Base-by-base conservation (phyloP, 1,284 basidiomycete genomes). In the Cryptococcus sp. region DNA sequence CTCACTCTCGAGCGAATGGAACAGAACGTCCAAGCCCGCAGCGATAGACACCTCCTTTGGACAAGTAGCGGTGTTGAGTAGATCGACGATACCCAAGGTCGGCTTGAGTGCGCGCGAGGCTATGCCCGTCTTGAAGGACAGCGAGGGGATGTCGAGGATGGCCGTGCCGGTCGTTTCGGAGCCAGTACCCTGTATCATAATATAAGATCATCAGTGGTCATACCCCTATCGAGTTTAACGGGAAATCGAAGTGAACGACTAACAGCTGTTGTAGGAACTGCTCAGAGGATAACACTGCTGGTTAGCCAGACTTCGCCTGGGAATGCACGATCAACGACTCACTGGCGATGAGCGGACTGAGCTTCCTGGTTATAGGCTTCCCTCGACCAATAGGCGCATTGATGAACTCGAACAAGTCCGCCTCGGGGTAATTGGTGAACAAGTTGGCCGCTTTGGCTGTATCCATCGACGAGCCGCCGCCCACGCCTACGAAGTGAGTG, bases 141-240 rank as follows among this genome's bases (percentile, higher is more conserved):
- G 85, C 0, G 91, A 92, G 0, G 91, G 79, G 55, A 80, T 80
- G 76, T 97, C 95, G 50, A 96, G 85, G 67, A 98, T 97, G 16
- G 95, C 92, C 1, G 95, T 91, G n/a, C 95, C 95, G 2, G 94
- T 98, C 1, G 95, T 98, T 79, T 98, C 93, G 2, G 91, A 92
- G 15, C 93, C 94, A n/a, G 94, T 98, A 52, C 94, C 75, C 69
- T 72, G 54, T 16, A 42, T 6, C 35, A 47, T 49, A 23, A 17
- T 57, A 61, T 56, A 38, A 1, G 46, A n/a, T 11, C n/a, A 11
- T 42, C 19, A 40, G 8, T 16, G 43, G 51, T 20, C 41, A 46
- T 50, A 38, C 16, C 7, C n/a, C 45, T 41, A 42, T 19, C 25
- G 4, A 2, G 15, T 20, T 45, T 23, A 17, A 45, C 16, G 46